Percentiles rank a stretch among this genome's conserved stretches.
Conservation (phyloP, 495 filamentous ascomycete species). For the Cercophora scortea region DNA sequence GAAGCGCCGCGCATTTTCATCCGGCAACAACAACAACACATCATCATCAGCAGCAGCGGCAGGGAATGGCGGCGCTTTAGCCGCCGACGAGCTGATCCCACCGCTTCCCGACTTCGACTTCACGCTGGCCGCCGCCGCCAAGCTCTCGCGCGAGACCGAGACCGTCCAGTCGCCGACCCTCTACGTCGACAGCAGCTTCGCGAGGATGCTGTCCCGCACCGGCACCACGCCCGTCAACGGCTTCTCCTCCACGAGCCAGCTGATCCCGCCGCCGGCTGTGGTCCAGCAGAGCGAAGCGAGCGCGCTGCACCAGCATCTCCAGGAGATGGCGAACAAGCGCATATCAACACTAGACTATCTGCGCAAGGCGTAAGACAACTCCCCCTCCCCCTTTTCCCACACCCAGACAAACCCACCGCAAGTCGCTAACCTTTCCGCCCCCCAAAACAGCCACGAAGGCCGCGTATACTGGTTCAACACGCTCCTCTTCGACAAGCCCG, state of each 20-base stretch:
- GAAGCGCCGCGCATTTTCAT: neutral
- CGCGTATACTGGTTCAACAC: constrained; percentile 98
- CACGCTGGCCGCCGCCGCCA: constrained; percentile 31
- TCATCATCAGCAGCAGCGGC: neutral
- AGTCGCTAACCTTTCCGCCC: too few species aligned
- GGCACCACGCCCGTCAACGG: constrained; percentile 22
- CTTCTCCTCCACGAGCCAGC: constrained; percentile 20
- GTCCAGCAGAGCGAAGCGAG: constrained; percentile 30
- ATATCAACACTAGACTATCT: constrained; percentile 96
- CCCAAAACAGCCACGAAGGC: constrained; percentile 66
- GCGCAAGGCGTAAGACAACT: constrained; percentile 67
- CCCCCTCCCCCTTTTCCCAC: neutral
- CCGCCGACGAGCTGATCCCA: constrained; percentile 20
- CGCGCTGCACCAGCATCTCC: constrained; percentile 67
- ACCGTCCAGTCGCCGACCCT: constrained; percentile 22
- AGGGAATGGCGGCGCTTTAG: constrained; percentile 9
- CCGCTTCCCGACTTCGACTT: constrained; percentile 22
- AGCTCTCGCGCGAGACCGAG: constrained; percentile 26
- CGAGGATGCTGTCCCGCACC: constrained; percentile 37
- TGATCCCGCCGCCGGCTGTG: constrained; percentile 21
- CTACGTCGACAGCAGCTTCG: constrained; percentile 28
- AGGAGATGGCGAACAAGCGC: constrained; percentile 81
- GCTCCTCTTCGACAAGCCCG: constrained; percentile 75
- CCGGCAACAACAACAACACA: neutral
- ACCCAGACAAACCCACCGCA: too few species aligned